Percentiles rank a stretch among this genome's conserved stretches.
Evolutionary conservation across 441 rosid genomes (phyloP).

Genomic region (Cnidoscolus chayamansa): DNA sequence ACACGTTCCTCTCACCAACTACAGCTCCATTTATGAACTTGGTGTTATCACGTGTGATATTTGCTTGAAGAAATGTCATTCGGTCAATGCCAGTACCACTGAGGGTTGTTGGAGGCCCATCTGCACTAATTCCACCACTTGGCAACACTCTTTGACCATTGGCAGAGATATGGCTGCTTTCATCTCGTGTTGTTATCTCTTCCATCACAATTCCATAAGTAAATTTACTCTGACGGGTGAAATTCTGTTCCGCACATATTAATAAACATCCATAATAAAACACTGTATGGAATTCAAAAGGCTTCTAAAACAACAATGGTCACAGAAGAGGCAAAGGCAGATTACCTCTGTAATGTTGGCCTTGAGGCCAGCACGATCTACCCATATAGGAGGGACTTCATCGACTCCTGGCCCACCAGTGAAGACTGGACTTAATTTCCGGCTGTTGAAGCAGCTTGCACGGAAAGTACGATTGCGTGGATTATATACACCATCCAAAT

Average conservation of each 20-base stretch:
- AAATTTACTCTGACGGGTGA: conserved; percentile 94
- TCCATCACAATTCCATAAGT: conserved; percentile 98
- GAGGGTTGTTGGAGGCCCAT: conserved; percentile 97
- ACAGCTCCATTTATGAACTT: conserved; percentile 87
- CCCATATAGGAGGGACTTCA: conserved; percentile 99
- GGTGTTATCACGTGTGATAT: conserved; percentile 93
- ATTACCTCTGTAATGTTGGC: conserved; percentile 95
- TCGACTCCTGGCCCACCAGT: conserved; percentile 97
- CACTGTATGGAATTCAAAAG: conserved; percentile 1
- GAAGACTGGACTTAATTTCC: conserved; percentile 93
- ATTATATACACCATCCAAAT: conserved; percentile 79
- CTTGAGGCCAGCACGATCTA: conserved; percentile 90
- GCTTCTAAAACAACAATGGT: neutral
- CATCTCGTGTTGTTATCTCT: conserved; percentile 96
- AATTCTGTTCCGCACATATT: conserved; percentile 55
- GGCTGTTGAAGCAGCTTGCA: conserved; percentile 86
- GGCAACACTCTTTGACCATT: conserved; percentile 88
- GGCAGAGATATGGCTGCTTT: conserved; percentile 84
- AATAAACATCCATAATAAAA: conserved; percentile 20
- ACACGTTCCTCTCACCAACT: conserved; percentile 89
- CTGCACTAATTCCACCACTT: conserved; percentile 96
- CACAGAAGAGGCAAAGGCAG: conserved; percentile 8
- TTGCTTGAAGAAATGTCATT: conserved; percentile 85
- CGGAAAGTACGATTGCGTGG: conserved; percentile 83
- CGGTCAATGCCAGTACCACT: conserved; percentile 96